A percentile compares a stretch with the other conserved stretches of the same genome.
These are phyloP conservation scores for Pythium sp. DNA, from an alignment of 352 stramenopile species.

Conservation along the genomic window DNA sequence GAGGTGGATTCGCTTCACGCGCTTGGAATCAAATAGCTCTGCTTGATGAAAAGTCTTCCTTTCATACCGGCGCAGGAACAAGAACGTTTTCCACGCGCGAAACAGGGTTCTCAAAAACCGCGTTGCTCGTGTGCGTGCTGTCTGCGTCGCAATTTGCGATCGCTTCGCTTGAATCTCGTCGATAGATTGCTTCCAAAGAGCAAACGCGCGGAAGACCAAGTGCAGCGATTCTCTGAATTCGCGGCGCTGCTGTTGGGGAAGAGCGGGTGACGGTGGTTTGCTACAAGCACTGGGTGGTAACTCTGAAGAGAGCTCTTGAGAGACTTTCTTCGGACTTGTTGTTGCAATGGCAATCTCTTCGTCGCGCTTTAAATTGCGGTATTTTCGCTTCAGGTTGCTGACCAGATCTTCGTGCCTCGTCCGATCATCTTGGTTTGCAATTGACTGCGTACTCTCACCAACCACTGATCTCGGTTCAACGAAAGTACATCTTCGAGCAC, in stretches of 20 bases:
- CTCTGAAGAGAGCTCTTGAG: background rate
- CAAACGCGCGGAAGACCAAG: conserved; percentile 14
- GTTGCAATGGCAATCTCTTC: background rate
- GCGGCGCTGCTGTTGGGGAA: background rate
- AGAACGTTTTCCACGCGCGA: conserved; percentile 10
- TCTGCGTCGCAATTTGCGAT: background rate
- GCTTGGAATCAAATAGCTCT: background rate
- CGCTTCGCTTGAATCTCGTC: background rate
- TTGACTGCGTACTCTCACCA: background rate
- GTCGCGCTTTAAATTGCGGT: conserved; percentile 10
- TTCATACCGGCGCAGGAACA: background rate
- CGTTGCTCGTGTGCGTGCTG: background rate
- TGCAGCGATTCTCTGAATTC: conserved; percentile 14
- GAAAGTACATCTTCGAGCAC: background rate
- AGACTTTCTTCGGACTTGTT: background rate
- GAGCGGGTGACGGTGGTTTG: background rate
- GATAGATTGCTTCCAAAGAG: conserved; percentile 10
- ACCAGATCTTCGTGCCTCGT: conserved; percentile 1
- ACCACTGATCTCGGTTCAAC: background rate
- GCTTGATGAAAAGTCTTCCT: background rate
- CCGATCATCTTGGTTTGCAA: background rate
- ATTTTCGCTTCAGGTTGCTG: conserved; percentile 11
- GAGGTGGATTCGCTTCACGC: background rate
- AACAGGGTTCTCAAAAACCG: background rate
- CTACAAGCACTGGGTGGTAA: background rate